Evolutionary conservation across 2,329 filamentous ascomycete species (phyloP), one percentile per base, ranked within the genome.

Genomic region (Exophiala bonariae): DNA sequence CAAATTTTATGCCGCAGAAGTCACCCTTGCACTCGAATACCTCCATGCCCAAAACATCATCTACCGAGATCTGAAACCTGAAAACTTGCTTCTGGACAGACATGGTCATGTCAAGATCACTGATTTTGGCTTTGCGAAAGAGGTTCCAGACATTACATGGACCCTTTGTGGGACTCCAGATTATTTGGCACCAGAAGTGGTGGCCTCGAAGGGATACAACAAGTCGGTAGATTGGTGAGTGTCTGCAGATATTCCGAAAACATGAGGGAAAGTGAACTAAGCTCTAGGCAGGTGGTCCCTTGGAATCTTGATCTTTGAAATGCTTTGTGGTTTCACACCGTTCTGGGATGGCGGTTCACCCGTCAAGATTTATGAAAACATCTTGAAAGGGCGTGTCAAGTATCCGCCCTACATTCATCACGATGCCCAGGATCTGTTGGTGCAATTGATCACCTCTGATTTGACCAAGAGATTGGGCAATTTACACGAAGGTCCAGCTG

Each of bases 281-380:
- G 48, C 44, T 13, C 30, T 39, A 13, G 19, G 20, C 58, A 96
- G 91, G 91, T 99, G 93, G 93, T 97, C 92, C 43, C 79, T 99
- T 49, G 93, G 93, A 36, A 97, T 99, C 65, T 76, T 99, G 60
- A 97, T 99, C 68, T 99, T 96, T 69, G 93, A 99, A 77, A 99
- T 99, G 93, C 81, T 99, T 30, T 97, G 93, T 66, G 93, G 93
- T 20, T 99, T 96, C 71, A 99, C 93, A 4, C 93, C 93, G 4
- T 99, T 99, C 76, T 99, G 93, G 92, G 93, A 99, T 68, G 89
- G 88, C 61, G 93, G 92, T 45, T 96, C 89, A 35, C 92, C 93
- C 2, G 95, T 99, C 82, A 96, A 96, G 73, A 99, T 99, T 63
- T 99, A 99, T 73, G 93, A 99, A 75, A 99, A 99, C 68, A 99